phyloP scores from a whole-genome alignment of 306 rosid species.

The Coriaria nepalensis region DNA sequence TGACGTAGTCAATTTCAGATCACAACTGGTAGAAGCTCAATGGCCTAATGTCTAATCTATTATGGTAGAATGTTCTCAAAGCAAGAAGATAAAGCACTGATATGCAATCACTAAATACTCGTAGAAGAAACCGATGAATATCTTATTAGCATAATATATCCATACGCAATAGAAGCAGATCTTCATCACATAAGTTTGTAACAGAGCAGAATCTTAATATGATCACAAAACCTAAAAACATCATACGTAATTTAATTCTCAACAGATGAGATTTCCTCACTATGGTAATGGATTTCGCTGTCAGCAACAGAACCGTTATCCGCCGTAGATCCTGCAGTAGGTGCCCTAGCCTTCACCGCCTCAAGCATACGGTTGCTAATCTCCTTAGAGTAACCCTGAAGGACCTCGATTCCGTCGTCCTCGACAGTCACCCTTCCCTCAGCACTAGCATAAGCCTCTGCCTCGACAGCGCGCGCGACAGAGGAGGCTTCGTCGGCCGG shows the following conservation, averaged over 20 bases:
- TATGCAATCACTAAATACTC: background rate
- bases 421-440: background rate
- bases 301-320: constrained; percentile 4
- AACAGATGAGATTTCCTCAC: constrained; percentile 23
- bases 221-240: constrained; percentile 4
- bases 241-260: constrained; percentile 28
- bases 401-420: constrained; percentile 17
- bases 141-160: constrained; percentile 21
- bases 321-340: constrained; percentile 5
- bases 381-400: constrained; percentile 14
- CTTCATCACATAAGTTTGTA: constrained; percentile 8
- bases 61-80: too few relatives aligned
- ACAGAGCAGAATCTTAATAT: constrained; percentile 20
- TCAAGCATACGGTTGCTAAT: constrained; percentile 16
- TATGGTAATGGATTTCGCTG: constrained; percentile 10
- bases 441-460: constrained; percentile 11
- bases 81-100: too few relatives aligned
- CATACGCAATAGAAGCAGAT: constrained; percentile 19
- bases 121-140: constrained; percentile 1
- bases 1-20: too few relatives aligned
- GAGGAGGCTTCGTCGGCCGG: constrained; percentile 10
- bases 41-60: too few relatives aligned
- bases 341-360: constrained; percentile 10
- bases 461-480: constrained; percentile 14
- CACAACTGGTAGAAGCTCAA: too few relatives aligned